phyloP scores from a whole-genome alignment of 140 eudicot genomes.

The Bidens hawaiensis region DNA sequence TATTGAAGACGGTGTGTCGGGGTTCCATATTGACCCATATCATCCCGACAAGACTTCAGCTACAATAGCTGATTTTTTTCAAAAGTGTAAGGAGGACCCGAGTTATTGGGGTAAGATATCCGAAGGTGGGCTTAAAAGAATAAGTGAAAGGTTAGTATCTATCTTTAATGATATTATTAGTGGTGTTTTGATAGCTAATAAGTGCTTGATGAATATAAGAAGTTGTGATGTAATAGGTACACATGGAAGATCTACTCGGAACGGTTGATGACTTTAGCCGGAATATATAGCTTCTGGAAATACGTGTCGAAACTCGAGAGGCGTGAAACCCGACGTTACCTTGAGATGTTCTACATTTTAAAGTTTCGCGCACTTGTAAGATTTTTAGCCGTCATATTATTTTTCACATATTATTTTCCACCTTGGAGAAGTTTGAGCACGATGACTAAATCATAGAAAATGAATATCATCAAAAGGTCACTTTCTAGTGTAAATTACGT shows the following conservation, averaged over 20 bases:
- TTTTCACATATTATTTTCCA: not conserved
- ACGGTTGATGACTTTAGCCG: slow-evolving; percentile 83
- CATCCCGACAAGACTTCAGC: slow-evolving; percentile 70
- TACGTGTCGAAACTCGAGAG: slow-evolving; percentile 87
- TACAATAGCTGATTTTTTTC: slow-evolving; percentile 56
- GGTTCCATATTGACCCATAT: slow-evolving; percentile 92
- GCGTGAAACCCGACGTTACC: slow-evolving; percentile 89
- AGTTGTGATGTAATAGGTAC: slow-evolving; percentile 41
- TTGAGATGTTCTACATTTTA: slow-evolving; percentile 94
- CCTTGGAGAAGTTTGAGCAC: not conserved
- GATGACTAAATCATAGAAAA: too few relatives aligned
- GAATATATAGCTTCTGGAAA: slow-evolving; percentile 98
- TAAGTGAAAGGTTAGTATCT: slow-evolving; percentile 50
- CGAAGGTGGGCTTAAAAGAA: slow-evolving; percentile 58
- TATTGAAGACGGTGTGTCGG: slow-evolving; percentile 79
- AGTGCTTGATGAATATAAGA: not conserved
- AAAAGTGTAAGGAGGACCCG: slow-evolving; percentile 57
- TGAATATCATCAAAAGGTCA: too few relatives aligned
- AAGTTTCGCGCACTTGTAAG: slow-evolving; percentile 88
- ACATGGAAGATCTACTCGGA: slow-evolving; percentile 95
- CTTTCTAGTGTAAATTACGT: not conserved
- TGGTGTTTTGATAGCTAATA: not conserved
- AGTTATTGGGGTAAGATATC: slow-evolving; percentile 64
- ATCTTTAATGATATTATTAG: not conserved
- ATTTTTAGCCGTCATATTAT: slow-evolving; percentile 6